These are phyloP conservation scores for Themeda triandra DNA, from an alignment of 176 grass and related monocot genomes.

Conservation along the genomic window DNA sequence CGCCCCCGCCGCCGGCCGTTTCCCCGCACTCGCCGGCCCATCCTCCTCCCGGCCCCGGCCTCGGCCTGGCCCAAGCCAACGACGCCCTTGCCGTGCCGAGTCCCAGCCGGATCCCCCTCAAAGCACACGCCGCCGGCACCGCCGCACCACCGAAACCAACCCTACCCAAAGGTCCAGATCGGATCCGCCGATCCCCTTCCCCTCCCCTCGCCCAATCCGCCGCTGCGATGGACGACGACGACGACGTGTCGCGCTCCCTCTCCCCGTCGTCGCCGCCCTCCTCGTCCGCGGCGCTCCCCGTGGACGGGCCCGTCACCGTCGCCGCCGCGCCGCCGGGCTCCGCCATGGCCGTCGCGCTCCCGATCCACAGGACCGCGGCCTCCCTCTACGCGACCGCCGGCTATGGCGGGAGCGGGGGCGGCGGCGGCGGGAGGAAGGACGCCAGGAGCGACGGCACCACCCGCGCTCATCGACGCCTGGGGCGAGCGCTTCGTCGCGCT, in stretches of 20 bases:
- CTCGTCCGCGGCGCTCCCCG: conserved; percentile 23
- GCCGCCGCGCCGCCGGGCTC: conserved; percentile 47
- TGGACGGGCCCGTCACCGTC: conserved; percentile 41
- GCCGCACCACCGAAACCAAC: conserved; percentile 50
- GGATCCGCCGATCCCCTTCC: not conserved
- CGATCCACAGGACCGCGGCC: conserved; percentile 62
- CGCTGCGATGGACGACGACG: conserved; percentile 41
- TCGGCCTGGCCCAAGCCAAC: conserved; percentile 53
- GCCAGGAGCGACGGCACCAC: conserved; percentile 96
- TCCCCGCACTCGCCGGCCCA: conserved; percentile 32
- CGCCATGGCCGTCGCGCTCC: conserved; percentile 50
- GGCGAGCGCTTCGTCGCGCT: conserved; percentile 89
- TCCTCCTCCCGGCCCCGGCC: conserved; percentile 22
- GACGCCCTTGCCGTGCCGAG: conserved; percentile 28
- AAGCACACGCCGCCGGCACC: conserved; percentile 60
- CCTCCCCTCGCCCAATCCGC: conserved; percentile 13
- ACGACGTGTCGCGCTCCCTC: conserved; percentile 22
- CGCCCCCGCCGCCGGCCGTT: conserved; percentile 41
- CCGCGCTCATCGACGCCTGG: conserved; percentile 92
- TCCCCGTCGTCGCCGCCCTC: conserved; percentile 30
- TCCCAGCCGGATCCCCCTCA: conserved; percentile 41
- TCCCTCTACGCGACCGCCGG: conserved; percentile 21
- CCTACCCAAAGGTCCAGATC: conserved; percentile 34
- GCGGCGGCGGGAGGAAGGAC: conserved; percentile 71
- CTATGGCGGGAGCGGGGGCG: not conserved